Evolutionary conservation across 305 asterid species (phyloP).

Genomic region (Fraxinus platypoda): DNA sequence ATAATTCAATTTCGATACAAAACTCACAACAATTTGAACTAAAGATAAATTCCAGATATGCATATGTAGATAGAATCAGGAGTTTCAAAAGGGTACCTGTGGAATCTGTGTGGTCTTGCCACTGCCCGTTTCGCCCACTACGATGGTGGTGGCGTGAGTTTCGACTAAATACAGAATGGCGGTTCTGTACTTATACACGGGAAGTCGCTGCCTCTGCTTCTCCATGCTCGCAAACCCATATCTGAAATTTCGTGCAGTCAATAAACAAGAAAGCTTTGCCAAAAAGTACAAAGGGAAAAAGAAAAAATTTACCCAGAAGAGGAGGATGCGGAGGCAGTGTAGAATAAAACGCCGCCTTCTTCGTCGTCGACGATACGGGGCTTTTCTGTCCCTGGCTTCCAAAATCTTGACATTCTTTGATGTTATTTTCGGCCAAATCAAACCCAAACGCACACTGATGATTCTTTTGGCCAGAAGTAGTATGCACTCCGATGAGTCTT

Average conservation of each 20-base stretch:
- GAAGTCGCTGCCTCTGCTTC: constrained; percentile 73
- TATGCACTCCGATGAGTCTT: no score
- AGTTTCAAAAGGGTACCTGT: constrained; percentile 43
- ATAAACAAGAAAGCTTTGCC: not conserved
- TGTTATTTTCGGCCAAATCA: not conserved
- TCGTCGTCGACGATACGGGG: constrained; percentile 85
- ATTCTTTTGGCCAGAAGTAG: no score
- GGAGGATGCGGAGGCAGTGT: constrained; percentile 47
- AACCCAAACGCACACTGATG: no score
- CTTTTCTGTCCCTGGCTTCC: constrained; percentile 90
- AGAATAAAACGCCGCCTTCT: constrained; percentile 86
- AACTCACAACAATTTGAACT: not conserved
- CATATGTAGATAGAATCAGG: not conserved
- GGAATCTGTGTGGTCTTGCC: constrained; percentile 98
- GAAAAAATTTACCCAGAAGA: constrained; percentile 58
- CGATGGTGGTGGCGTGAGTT: constrained; percentile 78
- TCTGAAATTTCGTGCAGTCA: constrained; percentile 28
- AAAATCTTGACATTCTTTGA: constrained; percentile 59
- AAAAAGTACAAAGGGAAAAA: not conserved
- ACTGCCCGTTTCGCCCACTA: constrained; percentile 96
- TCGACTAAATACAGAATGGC: constrained; percentile 78
- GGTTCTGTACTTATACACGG: constrained; percentile 67
- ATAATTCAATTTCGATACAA: not conserved
- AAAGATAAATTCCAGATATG: not conserved
- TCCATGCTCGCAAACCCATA: constrained; percentile 62